phyloP scores from a whole-genome alignment of 441 rosid species.

The Hypseocharis bilobata region DNA sequence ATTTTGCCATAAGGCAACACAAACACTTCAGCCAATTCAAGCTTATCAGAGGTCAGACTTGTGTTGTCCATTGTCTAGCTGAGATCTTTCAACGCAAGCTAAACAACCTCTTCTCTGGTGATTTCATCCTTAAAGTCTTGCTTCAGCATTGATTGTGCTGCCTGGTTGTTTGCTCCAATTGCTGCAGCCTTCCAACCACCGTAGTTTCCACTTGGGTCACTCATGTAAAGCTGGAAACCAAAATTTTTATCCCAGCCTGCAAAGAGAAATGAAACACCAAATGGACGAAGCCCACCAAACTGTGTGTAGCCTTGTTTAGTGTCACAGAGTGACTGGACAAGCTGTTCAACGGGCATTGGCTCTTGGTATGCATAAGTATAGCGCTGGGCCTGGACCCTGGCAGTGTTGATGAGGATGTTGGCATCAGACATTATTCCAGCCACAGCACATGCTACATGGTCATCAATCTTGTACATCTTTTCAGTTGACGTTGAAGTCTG shows the following conservation, averaged over 20 bases:
- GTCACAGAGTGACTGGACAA: conserved; percentile 87
- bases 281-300: conserved; percentile 93
- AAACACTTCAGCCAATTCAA: conserved; percentile 73
- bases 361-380: conserved; percentile 83
- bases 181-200: conserved; percentile 97
- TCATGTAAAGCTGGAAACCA: conserved; percentile 85
- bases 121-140: conserved; percentile 89
- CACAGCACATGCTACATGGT: conserved; percentile 83
- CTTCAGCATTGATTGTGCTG: conserved; percentile 86
- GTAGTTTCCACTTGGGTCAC: conserved; percentile 91
- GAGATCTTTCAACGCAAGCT: conserved; percentile 73
- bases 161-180: conserved; percentile 88
- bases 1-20: conserved; percentile 60
- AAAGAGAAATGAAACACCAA: conserved; percentile 84
- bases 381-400: conserved; percentile 85
- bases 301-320: conserved; percentile 96
- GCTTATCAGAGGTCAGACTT: conserved; percentile 78
- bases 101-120: conserved; percentile 71
- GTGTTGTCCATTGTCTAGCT: conserved; percentile 95
- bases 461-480: conserved; percentile 95
- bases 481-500: conserved; percentile 81
- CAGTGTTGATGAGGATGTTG: conserved; percentile 82
- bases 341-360: conserved; percentile 93
- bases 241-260: conserved; percentile 92
- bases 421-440: conserved; percentile 98